Base-by-base conservation (phyloP, 768 basidiomycete genomes). In the Pleurotus ostreatus region DNA sequence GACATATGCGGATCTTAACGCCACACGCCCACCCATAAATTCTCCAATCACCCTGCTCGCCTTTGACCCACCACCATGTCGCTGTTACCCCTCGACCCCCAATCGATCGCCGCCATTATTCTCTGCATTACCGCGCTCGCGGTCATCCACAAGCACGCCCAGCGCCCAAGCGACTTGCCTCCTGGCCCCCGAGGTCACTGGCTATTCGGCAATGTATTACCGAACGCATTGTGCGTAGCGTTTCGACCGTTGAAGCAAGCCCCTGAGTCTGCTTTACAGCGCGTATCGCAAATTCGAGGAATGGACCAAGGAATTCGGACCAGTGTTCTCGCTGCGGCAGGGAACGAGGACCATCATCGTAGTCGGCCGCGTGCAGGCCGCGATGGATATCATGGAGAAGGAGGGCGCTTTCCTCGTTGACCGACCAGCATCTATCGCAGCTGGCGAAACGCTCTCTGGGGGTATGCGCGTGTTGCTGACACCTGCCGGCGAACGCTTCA, bases 341-440 rank as follows among this genome's bases (percentile, higher is more conserved):
- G 85, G 86, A 1, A 63, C 71, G 11, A 68, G 67, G 8, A 72
- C 70, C 8, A 70, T 74, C 44, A 65, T 81, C 55, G 71, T 85
- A 46, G 72, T 83, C 25, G 79, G 80, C 0, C 69, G 80, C 2
- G 64, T 80, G 49, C 66, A 58, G 38, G 83, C 82, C 38, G 83
- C 84, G 0, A 74, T 84, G 0, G 83, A 86, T 18, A 79, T 86
- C 55, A 81, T 86, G 83, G 84, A 86, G 62, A 81, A 80, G 51
- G 81, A 85, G 60, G 84, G 84, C n/a, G 77, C 79, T 3, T 59
- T 72, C 3, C 66, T 81, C n/a, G 78, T 76, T 0, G 84, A 85
- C 61, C 70, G 84, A 49, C 84, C 84, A 18, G 66, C 70, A 2
- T 73, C 71, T 11, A 81, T 86, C 44, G 76, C 84, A 1, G 84